Evolutionary conservation across 2,329 filamentous ascomycete genomes (phyloP).

Genomic region (Hypomyces rosellus): DNA sequence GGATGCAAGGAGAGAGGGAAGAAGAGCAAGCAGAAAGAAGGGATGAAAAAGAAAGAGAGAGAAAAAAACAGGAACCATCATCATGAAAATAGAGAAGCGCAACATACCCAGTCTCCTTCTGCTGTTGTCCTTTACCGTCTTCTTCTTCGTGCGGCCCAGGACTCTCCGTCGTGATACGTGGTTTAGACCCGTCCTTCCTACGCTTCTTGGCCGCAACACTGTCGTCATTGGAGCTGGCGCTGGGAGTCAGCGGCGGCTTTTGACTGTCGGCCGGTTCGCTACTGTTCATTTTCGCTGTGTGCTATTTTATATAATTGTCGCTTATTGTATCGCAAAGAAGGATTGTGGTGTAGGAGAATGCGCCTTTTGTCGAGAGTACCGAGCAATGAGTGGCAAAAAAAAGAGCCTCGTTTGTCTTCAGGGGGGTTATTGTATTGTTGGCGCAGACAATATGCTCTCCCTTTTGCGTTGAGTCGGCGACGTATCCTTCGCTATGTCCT

Average conservation of each 20-base stretch:
- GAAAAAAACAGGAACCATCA: not conserved
- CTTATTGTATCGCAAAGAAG: too few relatives aligned
- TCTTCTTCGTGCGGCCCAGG: not conserved
- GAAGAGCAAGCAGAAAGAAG: slow-evolving; percentile 27
- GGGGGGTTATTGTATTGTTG: too few relatives aligned
- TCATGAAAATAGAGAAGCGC: not conserved
- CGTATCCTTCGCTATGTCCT: too few relatives aligned
- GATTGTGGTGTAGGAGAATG: too few relatives aligned
- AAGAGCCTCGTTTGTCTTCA: too few relatives aligned
- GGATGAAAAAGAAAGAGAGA: slow-evolving; percentile 52
- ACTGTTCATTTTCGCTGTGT: too few relatives aligned
- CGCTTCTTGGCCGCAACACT: slow-evolving; percentile 55
- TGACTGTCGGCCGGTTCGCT: not conserved
- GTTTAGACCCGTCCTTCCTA: slow-evolving; percentile 67
- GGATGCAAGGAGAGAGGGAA: slow-evolving; percentile 34
- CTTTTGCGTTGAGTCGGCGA: too few relatives aligned
- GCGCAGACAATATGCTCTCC: too few relatives aligned
- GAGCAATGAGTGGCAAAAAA: too few relatives aligned
- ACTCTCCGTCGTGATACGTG: slow-evolving; percentile 66
- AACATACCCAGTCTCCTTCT: slow-evolving; percentile 4
- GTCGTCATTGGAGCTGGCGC: slow-evolving; percentile 23
- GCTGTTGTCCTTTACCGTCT: not conserved
- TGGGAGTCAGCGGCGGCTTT: not conserved
- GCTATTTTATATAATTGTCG: too few relatives aligned
- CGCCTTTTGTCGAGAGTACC: too few relatives aligned